These are phyloP conservation scores for Actinomucor elegans DNA, from an alignment of 371 early-diverging fungal genomes.

Conservation along the genomic window DNA sequence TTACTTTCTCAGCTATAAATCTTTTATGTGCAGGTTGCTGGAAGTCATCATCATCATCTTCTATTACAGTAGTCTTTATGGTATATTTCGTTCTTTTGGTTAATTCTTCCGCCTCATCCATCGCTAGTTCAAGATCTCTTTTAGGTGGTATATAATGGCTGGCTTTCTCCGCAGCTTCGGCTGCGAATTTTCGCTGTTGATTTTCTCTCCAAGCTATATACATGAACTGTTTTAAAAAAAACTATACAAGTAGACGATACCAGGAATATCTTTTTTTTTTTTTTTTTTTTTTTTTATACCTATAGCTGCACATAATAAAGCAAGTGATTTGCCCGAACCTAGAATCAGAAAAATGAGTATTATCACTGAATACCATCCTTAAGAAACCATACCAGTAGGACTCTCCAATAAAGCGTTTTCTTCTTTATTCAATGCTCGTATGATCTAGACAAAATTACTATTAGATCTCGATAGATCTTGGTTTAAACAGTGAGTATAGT, in stretches of 20 bases:
- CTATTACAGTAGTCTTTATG: not conserved
- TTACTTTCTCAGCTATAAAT: not conserved
- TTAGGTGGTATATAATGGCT: not conserved
- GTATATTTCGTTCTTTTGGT: not conserved
- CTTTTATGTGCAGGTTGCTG: slow-evolving; percentile 11
- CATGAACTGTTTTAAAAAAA: not conserved
- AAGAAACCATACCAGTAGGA: slow-evolving; percentile 47
- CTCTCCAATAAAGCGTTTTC: slow-evolving; percentile 61
- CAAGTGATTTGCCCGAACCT: slow-evolving; percentile 64
- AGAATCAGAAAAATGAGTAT: not conserved
- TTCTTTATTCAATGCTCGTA: slow-evolving; percentile 44
- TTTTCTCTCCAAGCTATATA: slow-evolving; percentile 26
- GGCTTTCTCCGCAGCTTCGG: not conserved
- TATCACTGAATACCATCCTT: not conserved
- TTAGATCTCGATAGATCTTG: not conserved
- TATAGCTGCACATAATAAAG: slow-evolving; percentile 52
- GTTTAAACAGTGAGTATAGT: not conserved
- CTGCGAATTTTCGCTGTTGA: slow-evolving; percentile 12
- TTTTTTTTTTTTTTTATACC: slow-evolving; percentile 28
- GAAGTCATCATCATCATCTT: slow-evolving; percentile 28
- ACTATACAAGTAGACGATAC: not conserved
- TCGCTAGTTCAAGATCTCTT: too few relatives aligned
- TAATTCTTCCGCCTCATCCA: not conserved
- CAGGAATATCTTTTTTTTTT: too few relatives aligned
- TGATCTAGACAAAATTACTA: slow-evolving; percentile 47